These are phyloP conservation scores for Paecilomyces fulvus DNA, from an alignment of 2,329 filamentous ascomycete genomes.

Conservation along the genomic window DNA sequence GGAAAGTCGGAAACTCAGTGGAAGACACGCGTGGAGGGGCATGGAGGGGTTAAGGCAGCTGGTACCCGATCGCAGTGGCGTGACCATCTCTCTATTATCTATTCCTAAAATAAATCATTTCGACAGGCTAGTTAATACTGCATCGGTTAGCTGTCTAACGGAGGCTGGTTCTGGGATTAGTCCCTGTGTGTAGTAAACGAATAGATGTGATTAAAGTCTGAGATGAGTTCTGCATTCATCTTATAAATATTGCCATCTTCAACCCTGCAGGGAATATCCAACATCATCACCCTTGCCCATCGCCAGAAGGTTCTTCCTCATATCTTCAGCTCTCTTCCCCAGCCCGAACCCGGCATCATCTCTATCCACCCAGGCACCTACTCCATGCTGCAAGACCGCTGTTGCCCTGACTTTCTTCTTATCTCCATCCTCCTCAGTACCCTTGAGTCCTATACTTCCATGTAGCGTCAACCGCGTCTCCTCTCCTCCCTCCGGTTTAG, in stretches of 20 bases:
- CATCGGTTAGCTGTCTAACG: too few relatives aligned
- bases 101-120: too few relatives aligned
- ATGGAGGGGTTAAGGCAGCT: too few relatives aligned
- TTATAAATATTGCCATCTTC: neutral
- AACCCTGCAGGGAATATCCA: conserved; percentile 37
- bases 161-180: conserved; percentile 21
- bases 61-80: too few relatives aligned
- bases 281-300: conserved; percentile 39
- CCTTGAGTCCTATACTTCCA: conserved; percentile 35
- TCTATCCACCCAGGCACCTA: conserved; percentile 36
- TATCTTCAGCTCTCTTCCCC: conserved; percentile 32
- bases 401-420: conserved; percentile 33
- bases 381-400: conserved; percentile 39
- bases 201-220: neutral
- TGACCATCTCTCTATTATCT: too few relatives aligned
- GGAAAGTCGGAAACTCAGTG: too few relatives aligned
- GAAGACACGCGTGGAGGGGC: too few relatives aligned
- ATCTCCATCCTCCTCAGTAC: conserved; percentile 10
- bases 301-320: conserved; percentile 36
- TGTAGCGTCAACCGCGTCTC: conserved; percentile 35
- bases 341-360: conserved; percentile 34
- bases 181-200: conserved; percentile 17
- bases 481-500: conserved; percentile 25
- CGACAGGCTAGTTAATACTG: too few relatives aligned
- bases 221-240: neutral